These are phyloP conservation scores for Podospora didyma DNA, from an alignment of 495 filamentous ascomycete genomes.

Conservation along the genomic window DNA sequence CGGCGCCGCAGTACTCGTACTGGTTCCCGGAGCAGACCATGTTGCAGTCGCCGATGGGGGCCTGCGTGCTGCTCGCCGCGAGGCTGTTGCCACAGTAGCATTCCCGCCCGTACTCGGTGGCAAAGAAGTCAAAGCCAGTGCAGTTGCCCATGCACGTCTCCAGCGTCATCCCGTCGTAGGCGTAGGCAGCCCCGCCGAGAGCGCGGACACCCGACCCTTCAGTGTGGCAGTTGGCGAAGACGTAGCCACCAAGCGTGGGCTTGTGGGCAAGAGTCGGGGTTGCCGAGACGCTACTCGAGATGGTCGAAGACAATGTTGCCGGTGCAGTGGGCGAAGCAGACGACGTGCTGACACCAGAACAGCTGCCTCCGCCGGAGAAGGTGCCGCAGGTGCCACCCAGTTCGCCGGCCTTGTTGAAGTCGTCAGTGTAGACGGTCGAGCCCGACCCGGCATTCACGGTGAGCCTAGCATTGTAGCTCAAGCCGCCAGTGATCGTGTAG, in stretches of 20 bases:
- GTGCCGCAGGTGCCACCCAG: constrained; percentile 37
- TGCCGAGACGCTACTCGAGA: constrained; percentile 20
- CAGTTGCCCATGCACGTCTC: constrained; percentile 46
- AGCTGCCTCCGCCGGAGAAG: constrained; percentile 24
- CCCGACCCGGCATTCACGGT: constrained; percentile 42
- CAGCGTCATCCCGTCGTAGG: constrained; percentile 48
- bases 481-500: constrained; percentile 40
- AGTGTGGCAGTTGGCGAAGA: constrained; percentile 42
- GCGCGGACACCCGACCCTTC: constrained; percentile 41
- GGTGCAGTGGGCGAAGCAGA: constrained; percentile 21
- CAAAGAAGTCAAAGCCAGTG: constrained; percentile 43
- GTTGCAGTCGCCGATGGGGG: constrained; percentile 41
- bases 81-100: constrained; percentile 52
- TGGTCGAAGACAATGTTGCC: constrained; percentile 14
- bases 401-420: constrained; percentile 38
- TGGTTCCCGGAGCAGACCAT: constrained; percentile 46
- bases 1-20: constrained; percentile 41
- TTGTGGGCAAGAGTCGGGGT: constrained; percentile 32
- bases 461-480: constrained; percentile 46
- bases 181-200: constrained; percentile 31
- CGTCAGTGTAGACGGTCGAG: constrained; percentile 30
- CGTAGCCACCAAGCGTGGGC: constrained; percentile 36
- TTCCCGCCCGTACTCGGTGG: constrained; percentile 47
- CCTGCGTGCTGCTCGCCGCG: constrained; percentile 32
- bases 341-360: constrained; percentile 19